Evolutionary conservation across 139 green algal genomes (phyloP), one percentile per base, ranked within the genome.

Genomic region (Pseudopediastrum boryanum): DNA sequence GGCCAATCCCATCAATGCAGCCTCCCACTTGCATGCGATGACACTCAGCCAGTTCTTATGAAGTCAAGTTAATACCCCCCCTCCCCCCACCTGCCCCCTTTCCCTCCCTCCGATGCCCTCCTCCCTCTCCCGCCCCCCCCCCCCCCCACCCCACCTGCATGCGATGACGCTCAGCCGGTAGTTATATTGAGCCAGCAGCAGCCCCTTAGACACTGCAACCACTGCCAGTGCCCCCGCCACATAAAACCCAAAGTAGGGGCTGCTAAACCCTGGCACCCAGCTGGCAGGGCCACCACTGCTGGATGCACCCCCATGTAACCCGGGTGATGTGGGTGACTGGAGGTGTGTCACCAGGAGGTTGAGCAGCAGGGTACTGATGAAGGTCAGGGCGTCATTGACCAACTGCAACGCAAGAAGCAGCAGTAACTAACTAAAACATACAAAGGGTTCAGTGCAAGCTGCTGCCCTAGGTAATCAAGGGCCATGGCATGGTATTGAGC

Each of bases 351-450:
- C 79, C 58, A 97, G 84, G 3, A 83, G 58, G 56, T 93, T 91
- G 10, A 97, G 92, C 64, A 97, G 87, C 65, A 97, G 62, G 0
- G 93, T 88, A 1, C 84, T 86, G 1, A 84, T 70, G 79, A 97
- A 93, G 59, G 79, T 86, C 1, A 97, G 84, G 0, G 70, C 79
- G 51, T 97, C 93, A 31, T 86, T 89, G 0, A 84, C 16, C 10
- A 94, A 71, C 85, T 90, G 78, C 19, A 58, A 35, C 13, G 19
- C 33, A 58, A 59, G 4, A 73, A 66, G 25, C 27, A 9, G 41
- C 1, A 36, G 50, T 35, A 59, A 1, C 41, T 56, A 51, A 62
- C 25, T 2, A 27, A 16, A 8, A 38, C 8, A 1, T 75, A n/a
- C 4, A 51, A 54, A 52, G 4, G 2, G 3, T 71, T 10, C 2